Evolutionary conservation across 495 filamentous ascomycete genomes (phyloP), one percentile per base, ranked within the genome.

Genomic region (Terfezia boudieri): DNA sequence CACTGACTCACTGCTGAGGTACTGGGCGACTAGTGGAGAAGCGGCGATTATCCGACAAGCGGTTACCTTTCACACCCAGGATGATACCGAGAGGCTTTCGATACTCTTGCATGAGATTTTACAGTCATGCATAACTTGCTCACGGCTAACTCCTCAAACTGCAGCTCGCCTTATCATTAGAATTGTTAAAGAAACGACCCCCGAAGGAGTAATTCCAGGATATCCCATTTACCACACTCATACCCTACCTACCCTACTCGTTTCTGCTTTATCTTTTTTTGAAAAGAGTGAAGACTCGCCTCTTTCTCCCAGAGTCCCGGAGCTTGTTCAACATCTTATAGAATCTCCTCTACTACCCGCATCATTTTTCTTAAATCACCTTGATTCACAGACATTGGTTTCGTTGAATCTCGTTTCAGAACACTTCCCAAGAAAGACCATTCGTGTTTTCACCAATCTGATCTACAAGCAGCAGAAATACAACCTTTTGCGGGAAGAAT

Each of bases 391-490:
- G 10, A 69, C 93, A 10, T 71, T 99, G 14, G 74, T 83, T 60
- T 71, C 77, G 4, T 70, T 94, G 16, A 78, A 80, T 9, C 69
- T 99, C 51, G 83, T 94, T 50, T 80, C 85, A n/a, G 76, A 80
- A 5, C 84, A 80, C 0, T 99, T 95, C 63, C 70, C 74, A n/a
- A 77, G 80, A 51, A 78, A 88, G 62, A 82, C 79, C 4, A 83
- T 93, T 57, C 80, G 88, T 53, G 85, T 92, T 58, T 80, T 86
- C 53, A 99, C 92, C 8, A 86, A 90, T 60, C 68, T 89, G 16
- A 76, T 96, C 2, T 99, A 99, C 62, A 82, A 86, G 49, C 92
- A 96, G 64, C 84, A 86, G 1, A 95, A 92, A 64, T 94, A 94
- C 70, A 99, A 99, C 61, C 71, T 99, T 2, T 71, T 99, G 16